Evolutionary conservation across 805 yeast species (phyloP).

Genomic region (Barnettozyma salicaria): DNA sequence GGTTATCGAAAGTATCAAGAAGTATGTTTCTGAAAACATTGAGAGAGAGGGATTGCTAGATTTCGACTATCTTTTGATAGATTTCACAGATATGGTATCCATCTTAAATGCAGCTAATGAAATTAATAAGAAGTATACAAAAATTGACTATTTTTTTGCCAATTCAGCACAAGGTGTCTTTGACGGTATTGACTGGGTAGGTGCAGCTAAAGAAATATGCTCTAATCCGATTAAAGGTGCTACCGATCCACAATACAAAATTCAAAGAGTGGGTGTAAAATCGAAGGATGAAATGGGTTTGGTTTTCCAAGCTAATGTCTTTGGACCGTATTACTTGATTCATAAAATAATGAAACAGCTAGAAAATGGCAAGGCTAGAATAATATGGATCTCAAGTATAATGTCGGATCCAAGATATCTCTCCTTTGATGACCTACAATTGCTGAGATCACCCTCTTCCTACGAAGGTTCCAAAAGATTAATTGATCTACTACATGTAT

Average conservation of each 20-base stretch:
- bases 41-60: slow-evolving; percentile 57
- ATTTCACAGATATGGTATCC: slow-evolving; percentile 85
- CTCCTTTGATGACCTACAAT: slow-evolving; percentile 69
- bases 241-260: slow-evolving; percentile 83
- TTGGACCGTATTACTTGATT: slow-evolving; percentile 86
- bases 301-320: slow-evolving; percentile 93
- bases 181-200: slow-evolving; percentile 80
- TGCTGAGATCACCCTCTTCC: slow-evolving; percentile 55
- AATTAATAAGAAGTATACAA: slow-evolving; percentile 52
- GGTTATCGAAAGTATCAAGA: slow-evolving; percentile 54
- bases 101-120: slow-evolving; percentile 71
- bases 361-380: slow-evolving; percentile 49
- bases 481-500: slow-evolving; percentile 76
- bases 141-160: slow-evolving; percentile 72
- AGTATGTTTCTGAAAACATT: slow-evolving; percentile 31
- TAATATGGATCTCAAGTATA: slow-evolving; percentile 82
- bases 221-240: slow-evolving; percentile 70
- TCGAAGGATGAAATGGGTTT: slow-evolving; percentile 78
- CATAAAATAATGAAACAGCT: slow-evolving; percentile 56
- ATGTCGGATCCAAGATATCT: slow-evolving; percentile 74
- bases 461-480: slow-evolving; percentile 91
- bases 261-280: slow-evolving; percentile 72
- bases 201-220: slow-evolving; percentile 63
- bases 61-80: slow-evolving; percentile 85
- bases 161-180: slow-evolving; percentile 90